phyloP scores from a whole-genome alignment of 257 asterid genomes.

The Rhazya stricta region DNA sequence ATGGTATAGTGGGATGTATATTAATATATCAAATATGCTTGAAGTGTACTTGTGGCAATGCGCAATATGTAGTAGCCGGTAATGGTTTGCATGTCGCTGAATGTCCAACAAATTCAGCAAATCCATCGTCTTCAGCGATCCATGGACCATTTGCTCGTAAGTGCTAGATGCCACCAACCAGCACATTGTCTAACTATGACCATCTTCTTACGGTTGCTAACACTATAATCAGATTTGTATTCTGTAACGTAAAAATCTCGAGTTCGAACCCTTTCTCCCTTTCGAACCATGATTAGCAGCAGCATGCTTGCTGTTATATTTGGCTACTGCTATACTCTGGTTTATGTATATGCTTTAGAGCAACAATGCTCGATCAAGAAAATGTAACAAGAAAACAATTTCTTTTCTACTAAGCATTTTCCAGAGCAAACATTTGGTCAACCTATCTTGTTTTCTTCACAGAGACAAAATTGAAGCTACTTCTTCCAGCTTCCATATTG shows the following conservation, averaged over 20 bases:
- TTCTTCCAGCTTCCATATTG: slow-evolving; percentile 19
- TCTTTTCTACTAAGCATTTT: not conserved
- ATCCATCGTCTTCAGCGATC: not conserved
- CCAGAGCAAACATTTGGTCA: not conserved
- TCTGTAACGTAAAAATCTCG: too few species aligned
- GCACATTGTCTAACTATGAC: not conserved
- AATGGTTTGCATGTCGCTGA: slow-evolving; percentile 11
- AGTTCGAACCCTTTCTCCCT: too few species aligned
- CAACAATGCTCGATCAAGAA: not conserved
- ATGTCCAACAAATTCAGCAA: slow-evolving; percentile 6
- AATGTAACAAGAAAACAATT: not conserved
- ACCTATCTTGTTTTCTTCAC: slow-evolving; percentile 8
- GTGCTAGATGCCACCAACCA: not conserved
- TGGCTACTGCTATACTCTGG: too few species aligned
- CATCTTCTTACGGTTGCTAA: too few species aligned
- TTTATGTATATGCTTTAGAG: not conserved
- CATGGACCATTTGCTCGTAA: not conserved
- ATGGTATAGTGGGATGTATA: not conserved
- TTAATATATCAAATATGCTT: not conserved
- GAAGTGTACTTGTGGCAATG: slow-evolving; percentile 15
- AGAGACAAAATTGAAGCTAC: not conserved
- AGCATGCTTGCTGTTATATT: too few species aligned
- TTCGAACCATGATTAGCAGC: too few species aligned
- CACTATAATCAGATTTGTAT: too few species aligned
- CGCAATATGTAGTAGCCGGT: not conserved